Evolutionary conservation across 1,284 basidiomycete species (phyloP).

Genomic region (Melampsora americana): DNA sequence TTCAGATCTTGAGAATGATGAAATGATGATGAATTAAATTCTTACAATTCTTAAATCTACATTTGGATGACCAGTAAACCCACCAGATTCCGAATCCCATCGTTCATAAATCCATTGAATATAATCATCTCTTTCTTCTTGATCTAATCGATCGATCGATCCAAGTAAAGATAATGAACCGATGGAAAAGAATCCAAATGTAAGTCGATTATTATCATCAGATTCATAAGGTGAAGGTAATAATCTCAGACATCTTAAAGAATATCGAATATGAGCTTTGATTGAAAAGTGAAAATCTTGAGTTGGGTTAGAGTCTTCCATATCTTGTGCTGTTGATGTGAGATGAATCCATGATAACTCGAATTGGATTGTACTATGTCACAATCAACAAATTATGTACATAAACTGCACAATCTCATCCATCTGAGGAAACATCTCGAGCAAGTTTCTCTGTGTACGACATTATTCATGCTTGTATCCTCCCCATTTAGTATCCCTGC

Average conservation of each 20-base stretch:
- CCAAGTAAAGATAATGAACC: conserved; percentile 72
- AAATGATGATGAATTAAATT: too few relatives aligned
- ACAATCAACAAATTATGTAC: too few relatives aligned
- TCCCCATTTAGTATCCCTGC: too few relatives aligned
- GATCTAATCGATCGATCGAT: conserved; percentile 59
- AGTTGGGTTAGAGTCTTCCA: background rate
- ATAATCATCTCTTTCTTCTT: conserved; percentile 65
- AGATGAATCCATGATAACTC: too few relatives aligned
- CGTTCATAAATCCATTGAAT: conserved; percentile 81
- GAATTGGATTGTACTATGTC: too few relatives aligned
- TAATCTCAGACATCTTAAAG: conserved; percentile 30
- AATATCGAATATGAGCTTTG: conserved; percentile 36
- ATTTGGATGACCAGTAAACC: conserved; percentile 72
- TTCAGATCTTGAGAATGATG: too few relatives aligned
- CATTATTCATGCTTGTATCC: too few relatives aligned
- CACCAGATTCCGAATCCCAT: conserved; percentile 63
- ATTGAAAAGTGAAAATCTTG: background rate
- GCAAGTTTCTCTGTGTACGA: too few relatives aligned
- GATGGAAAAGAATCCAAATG: conserved; percentile 77
- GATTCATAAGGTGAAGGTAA: conserved; percentile 39
- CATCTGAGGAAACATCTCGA: too few relatives aligned
- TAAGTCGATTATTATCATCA: conserved; percentile 61
- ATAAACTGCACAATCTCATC: too few relatives aligned
- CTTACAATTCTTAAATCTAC: conserved; percentile 48
- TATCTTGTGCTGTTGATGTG: background rate